A percentile compares a stretch with the other conserved stretches of the same genome.
Evolutionary conservation across 2,329 filamentous ascomycete genomes (phyloP).

Genomic region (Fusarium devonianum): DNA sequence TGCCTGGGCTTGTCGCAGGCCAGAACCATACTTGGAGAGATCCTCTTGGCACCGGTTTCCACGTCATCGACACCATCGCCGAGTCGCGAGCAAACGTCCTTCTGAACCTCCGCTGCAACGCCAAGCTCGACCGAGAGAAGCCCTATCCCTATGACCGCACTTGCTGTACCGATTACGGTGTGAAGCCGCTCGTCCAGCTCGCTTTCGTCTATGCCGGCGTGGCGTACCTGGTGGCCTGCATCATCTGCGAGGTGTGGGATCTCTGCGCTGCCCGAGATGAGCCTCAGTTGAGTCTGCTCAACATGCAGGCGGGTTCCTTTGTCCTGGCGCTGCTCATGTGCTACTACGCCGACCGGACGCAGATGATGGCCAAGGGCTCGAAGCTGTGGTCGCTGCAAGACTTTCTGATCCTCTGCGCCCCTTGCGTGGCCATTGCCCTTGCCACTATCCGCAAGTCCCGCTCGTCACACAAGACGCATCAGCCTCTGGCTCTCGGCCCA

Average conservation of each 20-base stretch:
- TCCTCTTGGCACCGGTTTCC: slow-evolving; percentile 36
- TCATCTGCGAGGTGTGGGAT: slow-evolving; percentile 1
- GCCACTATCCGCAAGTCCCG: slow-evolving; percentile 32
- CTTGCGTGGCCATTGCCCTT: slow-evolving; percentile 25
- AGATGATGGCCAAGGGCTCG: slow-evolving; percentile 39
- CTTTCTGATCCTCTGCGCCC: slow-evolving; percentile 30
- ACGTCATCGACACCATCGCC: slow-evolving; percentile 41
- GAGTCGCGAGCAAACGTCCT: slow-evolving; percentile 51
- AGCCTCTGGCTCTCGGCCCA: slow-evolving; percentile 11
- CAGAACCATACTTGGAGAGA: slow-evolving; percentile 21
- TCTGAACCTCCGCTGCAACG: slow-evolving; percentile 63
- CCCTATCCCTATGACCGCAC: slow-evolving; percentile 57
- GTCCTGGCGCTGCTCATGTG: slow-evolving; percentile 37
- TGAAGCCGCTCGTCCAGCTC: slow-evolving; percentile 34
- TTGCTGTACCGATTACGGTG: slow-evolving; percentile 59
- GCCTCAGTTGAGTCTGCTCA: slow-evolving; percentile 23
- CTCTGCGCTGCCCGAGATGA: slow-evolving; percentile 13
- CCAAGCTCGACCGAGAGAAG: slow-evolving; percentile 42
- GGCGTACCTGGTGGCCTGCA: slow-evolving; percentile 3
- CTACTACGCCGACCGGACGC: slow-evolving; percentile 43
- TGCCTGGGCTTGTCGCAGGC: slow-evolving; percentile 17
- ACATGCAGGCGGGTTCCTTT: slow-evolving; percentile 35
- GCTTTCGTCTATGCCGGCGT: slow-evolving; percentile 27
- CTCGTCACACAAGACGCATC: no score
- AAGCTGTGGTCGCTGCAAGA: slow-evolving; percentile 35